These are phyloP conservation scores for Vaccinium darrowii DNA, from an alignment of 148 eudicot species.

Conservation along the genomic window DNA sequence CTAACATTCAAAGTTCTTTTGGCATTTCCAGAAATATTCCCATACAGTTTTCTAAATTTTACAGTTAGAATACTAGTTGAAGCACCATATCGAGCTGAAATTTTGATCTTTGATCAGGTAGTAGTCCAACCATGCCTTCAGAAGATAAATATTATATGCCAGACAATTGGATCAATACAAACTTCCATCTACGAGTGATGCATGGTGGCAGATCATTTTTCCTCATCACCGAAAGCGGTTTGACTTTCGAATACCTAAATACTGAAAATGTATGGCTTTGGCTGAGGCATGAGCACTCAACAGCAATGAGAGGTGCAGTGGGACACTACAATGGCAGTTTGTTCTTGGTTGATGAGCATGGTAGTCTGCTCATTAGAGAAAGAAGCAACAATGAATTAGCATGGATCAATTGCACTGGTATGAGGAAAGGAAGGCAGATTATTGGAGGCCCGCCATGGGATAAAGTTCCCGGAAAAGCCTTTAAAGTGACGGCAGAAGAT, in stretches of 20 bases:
- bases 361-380: slow-evolving; percentile 64
- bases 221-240: slow-evolving; percentile 44
- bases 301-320: slow-evolving; percentile 49
- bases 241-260: slow-evolving; percentile 59
- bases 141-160: slow-evolving; percentile 22
- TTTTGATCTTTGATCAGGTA: background rate
- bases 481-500: slow-evolving; percentile 43
- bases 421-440: slow-evolving; percentile 64
- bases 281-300: slow-evolving; percentile 67
- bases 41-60: background rate
- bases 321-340: slow-evolving; percentile 80
- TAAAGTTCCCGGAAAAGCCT: slow-evolving; percentile 28
- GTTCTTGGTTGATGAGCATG: slow-evolving; percentile 62
- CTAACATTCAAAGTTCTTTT: background rate
- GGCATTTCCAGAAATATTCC: background rate
- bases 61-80: background rate
- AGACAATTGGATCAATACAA: slow-evolving; percentile 35
- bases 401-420: slow-evolving; percentile 78
- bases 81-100: background rate
- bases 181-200: slow-evolving; percentile 59
- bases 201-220: slow-evolving; percentile 67
- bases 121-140: slow-evolving; percentile 13
- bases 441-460: slow-evolving; percentile 85
- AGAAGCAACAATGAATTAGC: slow-evolving; percentile 43
- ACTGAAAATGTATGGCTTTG: slow-evolving; percentile 63